Percentiles rank a stretch among this genome's conserved stretches.
These are phyloP conservation scores for Tubosaeta sp. DNA, from an alignment of 768 basidiomycete species.

Conservation along the genomic window DNA sequence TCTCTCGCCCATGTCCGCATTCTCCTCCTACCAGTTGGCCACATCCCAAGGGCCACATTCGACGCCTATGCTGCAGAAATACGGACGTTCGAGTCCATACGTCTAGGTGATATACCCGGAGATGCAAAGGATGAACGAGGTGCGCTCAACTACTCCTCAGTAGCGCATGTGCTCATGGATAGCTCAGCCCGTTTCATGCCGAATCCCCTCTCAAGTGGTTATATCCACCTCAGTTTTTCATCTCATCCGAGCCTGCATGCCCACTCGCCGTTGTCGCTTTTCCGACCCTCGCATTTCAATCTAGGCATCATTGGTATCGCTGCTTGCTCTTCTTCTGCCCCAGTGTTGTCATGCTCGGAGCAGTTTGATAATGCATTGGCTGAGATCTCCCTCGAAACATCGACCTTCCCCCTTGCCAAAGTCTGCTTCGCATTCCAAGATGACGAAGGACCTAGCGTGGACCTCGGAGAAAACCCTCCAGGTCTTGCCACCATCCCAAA, in stretches of 20 bases:
- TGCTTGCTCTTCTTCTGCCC: conserved; percentile 54
- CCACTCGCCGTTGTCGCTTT: conserved; percentile 62
- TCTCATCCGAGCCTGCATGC: conserved; percentile 70
- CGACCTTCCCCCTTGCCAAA: conserved; percentile 72
- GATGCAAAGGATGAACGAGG: conserved; percentile 75
- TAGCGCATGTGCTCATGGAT: neutral
- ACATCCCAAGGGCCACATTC: conserved; percentile 64
- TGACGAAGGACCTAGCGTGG: conserved; percentile 47
- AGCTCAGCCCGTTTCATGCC: conserved; percentile 77
- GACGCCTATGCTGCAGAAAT: conserved; percentile 74
- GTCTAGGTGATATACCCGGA: conserved; percentile 79
- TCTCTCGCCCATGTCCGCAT: conserved; percentile 84
- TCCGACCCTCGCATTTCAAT: conserved; percentile 78
- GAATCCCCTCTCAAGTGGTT: conserved; percentile 65
- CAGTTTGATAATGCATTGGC: conserved; percentile 64
- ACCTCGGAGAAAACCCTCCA: conserved; percentile 51
- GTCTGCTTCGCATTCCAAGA: conserved; percentile 85
- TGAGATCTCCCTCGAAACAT: conserved; percentile 62
- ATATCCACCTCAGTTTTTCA: conserved; percentile 76
- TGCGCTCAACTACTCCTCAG: conserved; percentile 28
- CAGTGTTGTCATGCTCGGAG: conserved; percentile 48
- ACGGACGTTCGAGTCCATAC: conserved; percentile 64
- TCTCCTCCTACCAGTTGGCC: conserved; percentile 81
- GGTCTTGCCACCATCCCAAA: conserved; percentile 78
- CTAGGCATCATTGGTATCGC: conserved; percentile 88